These are phyloP conservation scores for Globisporangium radiosum DNA, from an alignment of 352 stramenopile genomes.

Conservation along the genomic window DNA sequence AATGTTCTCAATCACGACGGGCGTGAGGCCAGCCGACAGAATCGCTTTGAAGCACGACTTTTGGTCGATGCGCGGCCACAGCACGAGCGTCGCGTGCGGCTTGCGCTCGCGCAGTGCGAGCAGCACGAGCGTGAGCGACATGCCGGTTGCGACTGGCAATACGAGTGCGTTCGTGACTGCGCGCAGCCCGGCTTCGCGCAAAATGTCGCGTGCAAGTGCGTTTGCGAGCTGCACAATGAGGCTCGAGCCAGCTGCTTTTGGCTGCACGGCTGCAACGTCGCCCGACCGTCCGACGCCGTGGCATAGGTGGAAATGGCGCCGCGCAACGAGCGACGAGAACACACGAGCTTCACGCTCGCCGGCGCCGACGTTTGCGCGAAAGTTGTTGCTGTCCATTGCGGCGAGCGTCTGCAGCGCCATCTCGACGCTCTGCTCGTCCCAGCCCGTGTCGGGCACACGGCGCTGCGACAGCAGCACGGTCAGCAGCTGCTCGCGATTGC, in stretches of 20 bases:
- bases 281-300: slow-evolving; percentile 97
- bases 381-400: slow-evolving; percentile 95
- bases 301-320: slow-evolving; percentile 90
- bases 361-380: slow-evolving; percentile 86
- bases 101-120: slow-evolving; percentile 68
- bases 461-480: slow-evolving; percentile 80
- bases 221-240: slow-evolving; percentile 94
- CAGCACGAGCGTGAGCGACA: slow-evolving; percentile 92
- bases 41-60: slow-evolving; percentile 99
- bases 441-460: slow-evolving; percentile 80
- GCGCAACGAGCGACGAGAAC: slow-evolving; percentile 60
- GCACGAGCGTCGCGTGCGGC: slow-evolving; percentile 61
- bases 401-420: slow-evolving; percentile 81
- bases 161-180: slow-evolving; percentile 79
- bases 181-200: slow-evolving; percentile 79
- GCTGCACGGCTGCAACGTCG: slow-evolving; percentile 97
- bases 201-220: slow-evolving; percentile 84
- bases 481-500: slow-evolving; percentile 58
- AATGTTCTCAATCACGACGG: slow-evolving; percentile 82
- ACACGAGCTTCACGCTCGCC: slow-evolving; percentile 97
- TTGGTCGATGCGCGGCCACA: slow-evolving; percentile 97
- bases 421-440: slow-evolving; percentile 87
- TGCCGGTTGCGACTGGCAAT: slow-evolving; percentile 96
- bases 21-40: slow-evolving; percentile 87
- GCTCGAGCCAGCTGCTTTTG: slow-evolving; percentile 96